Evolutionary conservation across 768 basidiomycete genomes (phyloP).

Genomic region (Heimioporus sp.): DNA sequence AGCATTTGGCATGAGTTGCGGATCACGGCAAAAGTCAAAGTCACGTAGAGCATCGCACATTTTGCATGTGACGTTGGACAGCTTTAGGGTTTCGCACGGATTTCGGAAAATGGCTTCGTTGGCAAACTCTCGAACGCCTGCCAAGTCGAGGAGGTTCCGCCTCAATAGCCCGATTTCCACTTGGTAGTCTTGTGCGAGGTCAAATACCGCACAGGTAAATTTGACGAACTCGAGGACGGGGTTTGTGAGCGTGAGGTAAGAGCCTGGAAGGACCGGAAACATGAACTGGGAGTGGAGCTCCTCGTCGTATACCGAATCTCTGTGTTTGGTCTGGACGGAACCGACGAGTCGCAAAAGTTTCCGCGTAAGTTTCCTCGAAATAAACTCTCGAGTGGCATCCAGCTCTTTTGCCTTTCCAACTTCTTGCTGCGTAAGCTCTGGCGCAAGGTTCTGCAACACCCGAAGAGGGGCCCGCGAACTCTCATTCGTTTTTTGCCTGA

Average conservation of each 20-base stretch:
- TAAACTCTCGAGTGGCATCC: constrained; percentile 70
- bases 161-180: constrained; percentile 88
- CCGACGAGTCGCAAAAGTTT: constrained; percentile 71
- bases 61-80: constrained; percentile 85
- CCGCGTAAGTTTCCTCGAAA: constrained; percentile 77
- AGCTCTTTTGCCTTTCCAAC: constrained; percentile 65
- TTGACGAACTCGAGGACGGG: constrained; percentile 90
- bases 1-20: constrained; percentile 68
- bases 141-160: constrained; percentile 84
- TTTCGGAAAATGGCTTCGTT: constrained; percentile 84
- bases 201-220: constrained; percentile 77
- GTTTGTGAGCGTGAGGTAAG: constrained; percentile 73
- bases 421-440: constrained; percentile 66
- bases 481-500: constrained; percentile 62
- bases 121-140: constrained; percentile 85
- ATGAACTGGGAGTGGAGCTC: constrained; percentile 54
- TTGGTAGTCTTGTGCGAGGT: constrained; percentile 73
- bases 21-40: constrained; percentile 95
- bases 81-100: constrained; percentile 84
- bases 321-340: constrained; percentile 57
- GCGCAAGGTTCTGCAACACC: constrained; percentile 60
- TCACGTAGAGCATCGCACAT: constrained; percentile 84
- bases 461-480: constrained; percentile 68
- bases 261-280: constrained; percentile 88
- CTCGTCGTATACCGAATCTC: constrained; percentile 56